Evolutionary conservation across 164 flowering plant species (phyloP).

Genomic region (Cinnamomum chago): DNA sequence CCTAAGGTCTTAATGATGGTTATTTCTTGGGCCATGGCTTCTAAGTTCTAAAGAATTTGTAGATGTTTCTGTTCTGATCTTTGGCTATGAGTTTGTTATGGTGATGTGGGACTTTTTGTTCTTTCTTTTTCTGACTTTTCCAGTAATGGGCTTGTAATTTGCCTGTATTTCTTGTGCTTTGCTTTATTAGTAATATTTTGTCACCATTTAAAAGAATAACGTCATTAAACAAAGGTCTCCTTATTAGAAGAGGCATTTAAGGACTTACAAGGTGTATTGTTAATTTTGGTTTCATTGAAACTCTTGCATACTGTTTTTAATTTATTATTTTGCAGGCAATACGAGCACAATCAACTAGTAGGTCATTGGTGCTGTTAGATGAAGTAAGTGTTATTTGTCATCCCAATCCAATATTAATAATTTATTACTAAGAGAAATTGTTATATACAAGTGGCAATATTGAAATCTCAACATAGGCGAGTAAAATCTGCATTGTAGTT

Average conservation of each 20-base stretch:
- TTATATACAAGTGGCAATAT: background rate
- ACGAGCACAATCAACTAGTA: slow-evolving; percentile 53
- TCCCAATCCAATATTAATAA: background rate
- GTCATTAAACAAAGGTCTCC: too few relatives aligned
- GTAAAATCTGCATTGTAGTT: background rate
- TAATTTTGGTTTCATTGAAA: background rate
- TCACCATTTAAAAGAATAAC: too few relatives aligned
- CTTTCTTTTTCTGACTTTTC: too few relatives aligned
- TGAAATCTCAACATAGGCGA: background rate
- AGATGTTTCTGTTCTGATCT: too few relatives aligned
- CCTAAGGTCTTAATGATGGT: too few relatives aligned
- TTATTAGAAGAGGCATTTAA: background rate
- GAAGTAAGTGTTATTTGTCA: slow-evolving; percentile 52
- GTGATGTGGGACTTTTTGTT: too few relatives aligned
- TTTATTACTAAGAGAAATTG: background rate
- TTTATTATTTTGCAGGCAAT: slow-evolving; percentile 53
- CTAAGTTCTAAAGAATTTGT: too few relatives aligned
- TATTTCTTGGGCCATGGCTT: too few relatives aligned
- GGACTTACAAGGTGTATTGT: background rate
- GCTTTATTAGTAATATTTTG: too few relatives aligned
- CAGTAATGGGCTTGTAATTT: too few relatives aligned
- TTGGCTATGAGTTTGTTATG: too few relatives aligned
- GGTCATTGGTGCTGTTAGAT: slow-evolving; percentile 83
- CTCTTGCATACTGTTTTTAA: background rate
- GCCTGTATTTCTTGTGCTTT: too few relatives aligned